Conservation (phyloP, 2,329 filamentous ascomycete genomes). For the Fusarium secorum region DNA sequence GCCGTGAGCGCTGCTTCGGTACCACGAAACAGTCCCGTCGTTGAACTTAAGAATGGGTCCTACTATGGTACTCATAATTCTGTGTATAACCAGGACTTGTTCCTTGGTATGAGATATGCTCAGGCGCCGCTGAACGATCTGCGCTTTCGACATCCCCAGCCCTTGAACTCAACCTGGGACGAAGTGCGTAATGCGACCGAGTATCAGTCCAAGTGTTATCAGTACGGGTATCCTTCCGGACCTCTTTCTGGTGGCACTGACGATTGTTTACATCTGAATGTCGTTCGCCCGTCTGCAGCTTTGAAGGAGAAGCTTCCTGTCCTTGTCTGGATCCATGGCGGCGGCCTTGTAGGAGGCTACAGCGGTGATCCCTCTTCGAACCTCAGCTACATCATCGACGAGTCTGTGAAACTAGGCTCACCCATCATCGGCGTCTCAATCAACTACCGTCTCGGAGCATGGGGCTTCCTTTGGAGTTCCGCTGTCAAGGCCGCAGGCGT, state of each 20-base stretch:
- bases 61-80: conserved; percentile 20
- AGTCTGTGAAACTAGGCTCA: conserved; percentile 21
- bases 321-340: conserved; percentile 28
- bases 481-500: conserved; percentile 3
- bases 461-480: conserved; percentile 19
- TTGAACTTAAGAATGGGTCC: conserved; percentile 18
- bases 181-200: conserved; percentile 21
- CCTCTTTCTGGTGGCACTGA: conserved; percentile 16
- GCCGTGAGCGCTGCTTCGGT: background rate
- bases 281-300: conserved; percentile 3
- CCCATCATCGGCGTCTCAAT: conserved; percentile 24
- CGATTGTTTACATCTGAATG: conserved; percentile 24
- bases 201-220: conserved; percentile 22
- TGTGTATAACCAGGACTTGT: conserved; percentile 21
- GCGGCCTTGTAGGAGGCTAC: conserved; percentile 18
- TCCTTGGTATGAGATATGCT: conserved; percentile 27
- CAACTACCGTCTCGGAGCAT: conserved; percentile 32
- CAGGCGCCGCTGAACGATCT: conserved; percentile 23
- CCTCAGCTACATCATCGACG: conserved; percentile 11
- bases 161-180: conserved; percentile 20
- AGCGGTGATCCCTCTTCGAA: conserved; percentile 7
- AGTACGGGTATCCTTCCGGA: conserved; percentile 17
- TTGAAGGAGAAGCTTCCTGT: conserved; percentile 9
- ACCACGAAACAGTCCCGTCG: background rate
- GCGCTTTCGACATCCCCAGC: conserved; percentile 21